Base-by-base conservation (phyloP, 2,329 filamentous ascomycete species). In the Fusarium sublunatum region DNA sequence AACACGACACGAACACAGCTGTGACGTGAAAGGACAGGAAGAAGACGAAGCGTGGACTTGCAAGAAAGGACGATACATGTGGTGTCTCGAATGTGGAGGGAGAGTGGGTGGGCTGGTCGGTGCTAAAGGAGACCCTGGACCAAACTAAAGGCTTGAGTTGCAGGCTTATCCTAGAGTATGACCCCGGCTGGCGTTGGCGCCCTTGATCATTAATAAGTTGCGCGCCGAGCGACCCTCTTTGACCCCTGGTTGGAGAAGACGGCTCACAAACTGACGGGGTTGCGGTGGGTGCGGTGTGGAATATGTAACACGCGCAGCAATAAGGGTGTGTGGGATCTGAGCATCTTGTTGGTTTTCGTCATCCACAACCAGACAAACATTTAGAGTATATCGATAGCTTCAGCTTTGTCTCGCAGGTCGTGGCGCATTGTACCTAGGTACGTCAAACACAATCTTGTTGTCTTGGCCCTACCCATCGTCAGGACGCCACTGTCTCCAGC, bases 41-140 rank as follows among this genome's bases (percentile, higher is more conserved):
- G 46, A 65, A 48, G 56, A 68, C 68, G 53, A 68, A 55, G 44
- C 55, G 60, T 62, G 57, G 65, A 58, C 58, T 66, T 64, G 56
- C 49, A 61, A 58, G 56, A 57, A 65, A 56, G 55, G 68, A 62
- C 72, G 72, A 68, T 70, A 68, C 67, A 70, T 67, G 67, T 70
- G 53, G 67, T 73, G 73, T 75, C 73, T 75, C 73, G 68, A 70
- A 70, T 68, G 61, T 63, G 70, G 68, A 73, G 67, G 68, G 55
- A 59, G 61, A 62, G 56, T 64, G 62, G 54, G 55, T 61, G 61
- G 49, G 19, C 19, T 19, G 49, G 56, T 63, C 58, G 62, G 53
- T 68, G 54, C 61, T 66, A 69, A 66, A 66, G 64, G 63, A 53
- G 68, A 59, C 63, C 65, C 66, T 65, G 48, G 61, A 36, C 51